phyloP scores from a whole-genome alignment of 352 stramenopile species.

The Phytophthora hybrid region DNA sequence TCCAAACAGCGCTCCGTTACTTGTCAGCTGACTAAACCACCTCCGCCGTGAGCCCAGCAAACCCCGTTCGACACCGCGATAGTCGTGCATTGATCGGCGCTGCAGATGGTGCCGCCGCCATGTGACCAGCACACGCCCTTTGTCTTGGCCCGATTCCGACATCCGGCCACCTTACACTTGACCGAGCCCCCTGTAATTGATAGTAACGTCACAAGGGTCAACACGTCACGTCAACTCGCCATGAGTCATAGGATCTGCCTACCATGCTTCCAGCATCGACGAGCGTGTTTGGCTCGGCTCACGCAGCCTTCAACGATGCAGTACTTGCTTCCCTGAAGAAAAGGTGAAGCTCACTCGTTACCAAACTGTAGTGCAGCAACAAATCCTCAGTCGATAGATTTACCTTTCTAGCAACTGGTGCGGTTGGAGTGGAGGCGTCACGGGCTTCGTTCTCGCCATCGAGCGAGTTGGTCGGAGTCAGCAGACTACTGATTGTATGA shows the following conservation, averaged over 20 bases:
- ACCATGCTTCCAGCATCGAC: conserved; percentile 56
- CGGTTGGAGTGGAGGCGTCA: conserved; percentile 12
- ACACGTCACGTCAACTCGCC: background rate
- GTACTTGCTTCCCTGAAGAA: conserved; percentile 45
- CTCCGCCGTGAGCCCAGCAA: conserved; percentile 46
- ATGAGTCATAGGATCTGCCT: conserved; percentile 1
- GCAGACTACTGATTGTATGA: conserved; percentile 22
- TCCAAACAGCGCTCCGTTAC: background rate
- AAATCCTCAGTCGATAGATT: background rate
- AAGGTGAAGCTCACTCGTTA: background rate
- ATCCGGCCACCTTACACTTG: conserved; percentile 36
- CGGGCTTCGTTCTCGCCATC: conserved; percentile 21
- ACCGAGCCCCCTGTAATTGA: conserved; percentile 27
- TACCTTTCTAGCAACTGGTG: conserved; percentile 29
- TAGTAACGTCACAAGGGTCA: conserved; percentile 1
- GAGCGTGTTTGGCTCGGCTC: conserved; percentile 45
- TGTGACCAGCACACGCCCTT: conserved; percentile 47
- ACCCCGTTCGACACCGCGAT: conserved; percentile 48
- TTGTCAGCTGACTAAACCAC: conserved; percentile 5
- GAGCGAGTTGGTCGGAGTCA: conserved; percentile 8
- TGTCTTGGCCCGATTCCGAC: conserved; percentile 50
- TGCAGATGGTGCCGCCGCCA: conserved; percentile 47
- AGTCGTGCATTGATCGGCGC: conserved; percentile 30
- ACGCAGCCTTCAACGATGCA: conserved; percentile 49
- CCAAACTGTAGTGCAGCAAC: background rate